phyloP scores from a whole-genome alignment of 2,329 filamentous ascomycete genomes.

The Colletotrichum sidae region DNA sequence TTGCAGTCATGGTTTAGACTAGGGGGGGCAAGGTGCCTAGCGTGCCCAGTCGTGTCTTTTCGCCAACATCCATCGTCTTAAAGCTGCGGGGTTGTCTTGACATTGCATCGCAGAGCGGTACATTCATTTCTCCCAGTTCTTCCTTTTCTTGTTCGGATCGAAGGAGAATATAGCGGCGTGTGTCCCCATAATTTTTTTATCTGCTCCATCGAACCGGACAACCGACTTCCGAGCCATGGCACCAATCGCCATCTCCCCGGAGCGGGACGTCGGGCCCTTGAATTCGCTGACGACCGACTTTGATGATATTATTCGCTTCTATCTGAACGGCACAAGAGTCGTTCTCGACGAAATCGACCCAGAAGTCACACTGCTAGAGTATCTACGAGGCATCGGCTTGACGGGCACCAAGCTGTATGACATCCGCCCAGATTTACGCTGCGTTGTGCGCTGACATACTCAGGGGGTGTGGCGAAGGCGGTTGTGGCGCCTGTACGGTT shows the following conservation, averaged over 20 bases:
- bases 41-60: slow-evolving; percentile 24
- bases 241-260: slow-evolving; percentile 65
- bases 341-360: slow-evolving; percentile 89
- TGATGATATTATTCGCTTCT: slow-evolving; percentile 91
- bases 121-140: not conserved
- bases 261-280: slow-evolving; percentile 49
- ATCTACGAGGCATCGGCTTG: slow-evolving; percentile 89
- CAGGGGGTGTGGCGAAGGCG: slow-evolving; percentile 91
- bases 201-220: not conserved
- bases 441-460: slow-evolving; percentile 2
- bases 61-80: slow-evolving; percentile 6
- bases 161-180: not conserved
- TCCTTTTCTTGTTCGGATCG: not conserved
- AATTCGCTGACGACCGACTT: slow-evolving; percentile 78
- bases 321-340: slow-evolving; percentile 92
- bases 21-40: not conserved
- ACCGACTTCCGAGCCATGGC: slow-evolving; percentile 57
- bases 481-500: slow-evolving; percentile 95
- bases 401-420: slow-evolving; percentile 90
- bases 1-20: no score
- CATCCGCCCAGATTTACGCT: not conserved
- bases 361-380: slow-evolving; percentile 91
- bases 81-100: slow-evolving; percentile 30
- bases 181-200: not conserved
- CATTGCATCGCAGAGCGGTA: not conserved